Base-by-base conservation (phyloP, 768 basidiomycete species). In the Amanita rubescens region DNA sequence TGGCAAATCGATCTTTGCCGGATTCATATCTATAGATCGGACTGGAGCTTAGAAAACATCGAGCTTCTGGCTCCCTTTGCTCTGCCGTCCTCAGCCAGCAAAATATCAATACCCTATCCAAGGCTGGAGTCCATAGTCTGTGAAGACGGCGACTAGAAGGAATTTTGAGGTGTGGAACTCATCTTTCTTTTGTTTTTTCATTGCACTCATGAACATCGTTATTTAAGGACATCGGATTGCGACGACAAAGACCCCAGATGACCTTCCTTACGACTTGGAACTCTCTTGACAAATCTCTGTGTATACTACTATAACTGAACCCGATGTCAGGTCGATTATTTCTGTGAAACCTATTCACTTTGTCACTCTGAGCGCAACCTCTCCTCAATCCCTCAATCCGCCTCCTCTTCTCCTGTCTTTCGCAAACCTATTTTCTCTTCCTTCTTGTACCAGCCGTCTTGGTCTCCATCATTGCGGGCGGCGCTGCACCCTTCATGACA, bases 401-500 rank as follows among this genome's bases (percentile, higher is more conserved):
- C n/a, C 63, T 67, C 0, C 79, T 92, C 42, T 91, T 89, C 65
- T 81, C 84, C 11, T 76, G 85, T 59, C 73, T 85, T 57, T 72
- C 82, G 0, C 68, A 71, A 17, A 30, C 82, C 59, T 67, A n/a
- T n/a, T n/a, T 77, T 51, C 66, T 83, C 42, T 53, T 75, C 10
- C 70, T 85, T 56, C 73, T 90, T 51, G 49, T 84, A 22, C 91
- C 92, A 2, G 89, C 85, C 5, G 58, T 83, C 54, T 19, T 77
- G 43, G 75, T 80, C 22, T 85, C 90, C n/a, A 49, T 85, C 43
- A 69, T 77, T 38, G 75, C 84, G 1, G 87, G 87, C 32, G 79
- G 84, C 37, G 75, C 91, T 45, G 87, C 85, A 0, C 91, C 92
- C 3, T 89, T 86, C 73, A 93, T 94, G 90, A 92, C 92, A 8